Base-by-base conservation (phyloP, 495 filamentous ascomycete genomes). In the Trichoderma parareesei region DNA sequence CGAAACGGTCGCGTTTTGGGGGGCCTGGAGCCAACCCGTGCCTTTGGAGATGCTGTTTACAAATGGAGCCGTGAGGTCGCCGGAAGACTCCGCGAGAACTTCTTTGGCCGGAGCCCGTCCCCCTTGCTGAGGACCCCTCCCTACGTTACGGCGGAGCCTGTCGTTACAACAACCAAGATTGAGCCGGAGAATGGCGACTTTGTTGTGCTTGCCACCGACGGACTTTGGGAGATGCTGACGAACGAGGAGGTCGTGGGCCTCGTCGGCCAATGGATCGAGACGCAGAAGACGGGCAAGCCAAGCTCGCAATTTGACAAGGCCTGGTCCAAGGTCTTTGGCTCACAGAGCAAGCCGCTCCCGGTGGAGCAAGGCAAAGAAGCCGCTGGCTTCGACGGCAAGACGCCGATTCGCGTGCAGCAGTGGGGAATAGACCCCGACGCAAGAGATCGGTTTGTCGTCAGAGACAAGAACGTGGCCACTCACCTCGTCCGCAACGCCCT, bases 141-240 rank as follows among this genome's bases (percentile, higher is more conserved):
- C 0, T 99, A 99, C 71, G 95, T 99, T 20, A 99, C 95, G 6
- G 95, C 95, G 5, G 94, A 99, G 77, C 94, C 94, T 10, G 81
- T 97, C 44, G 83, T 99, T 59, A 98, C 92, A 7, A 96, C 91
- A n/a, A 97, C 94, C 40, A 89, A 93, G 74, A 87, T 99, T 63
- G 85, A 96, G 67, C 94, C 94, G 11, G 84, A 88, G 49, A 88
- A 88, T 65, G 94, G 94, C 57, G 95, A 98, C 71, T 99, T 99
- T 69, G 78, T 99, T 5, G 93, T 99, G 62, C 87, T 99, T 82
- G 95, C 95, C 5, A 96, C 95, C 0, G 95, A 99, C 71, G 95
- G 95, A 2, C 81, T 99, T 13, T 99, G 95, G 94, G 95, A 99
- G 77, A 98, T 98, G 93, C 80, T 99, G 61, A 97, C 90, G 61